Conservation (phyloP, 1,284 basidiomycete genomes). For the Athelia sp. region DNA sequence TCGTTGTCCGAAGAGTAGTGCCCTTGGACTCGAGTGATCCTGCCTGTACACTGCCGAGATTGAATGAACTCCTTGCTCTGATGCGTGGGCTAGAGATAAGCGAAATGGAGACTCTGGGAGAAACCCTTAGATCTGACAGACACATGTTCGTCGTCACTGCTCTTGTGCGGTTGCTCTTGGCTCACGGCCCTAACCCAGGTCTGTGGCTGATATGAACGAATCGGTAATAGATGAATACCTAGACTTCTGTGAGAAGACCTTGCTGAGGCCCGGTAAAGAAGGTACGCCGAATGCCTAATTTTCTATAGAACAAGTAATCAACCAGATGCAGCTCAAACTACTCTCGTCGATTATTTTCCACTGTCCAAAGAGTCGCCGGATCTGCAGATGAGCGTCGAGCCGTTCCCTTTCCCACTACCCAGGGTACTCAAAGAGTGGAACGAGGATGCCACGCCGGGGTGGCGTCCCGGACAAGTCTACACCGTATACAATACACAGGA, state of each 20-base stretch:
- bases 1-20: constrained; percentile 25
- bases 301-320: constrained; percentile 5
- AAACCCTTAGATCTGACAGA: constrained; percentile 29
- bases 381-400: neutral
- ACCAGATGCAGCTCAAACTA: constrained; percentile 12
- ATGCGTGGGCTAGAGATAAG: constrained; percentile 36
- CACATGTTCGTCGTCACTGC: constrained; percentile 24
- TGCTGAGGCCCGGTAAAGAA: constrained; percentile 32
- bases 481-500: constrained; percentile 57
- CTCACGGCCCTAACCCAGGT: constrained; percentile 32
- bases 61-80: constrained; percentile 45
- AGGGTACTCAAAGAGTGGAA: neutral
- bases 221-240: constrained; percentile 63
- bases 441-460: constrained; percentile 15
- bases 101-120: constrained; percentile 22
- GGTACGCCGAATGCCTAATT: constrained; percentile 8
- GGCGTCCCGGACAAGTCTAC: constrained; percentile 52
- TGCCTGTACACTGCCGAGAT: constrained; percentile 56
- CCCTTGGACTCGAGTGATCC: constrained; percentile 49
- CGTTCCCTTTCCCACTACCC: neutral
- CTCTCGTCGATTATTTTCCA: constrained; percentile 42
- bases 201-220: constrained; percentile 49
- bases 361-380: constrained; percentile 11
- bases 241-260: constrained; percentile 54
- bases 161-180: constrained; percentile 10